Evolutionary conservation across 2,329 filamentous ascomycete genomes (phyloP), one percentile per base, ranked within the genome.

Genomic region (Aspergillus sp.): DNA sequence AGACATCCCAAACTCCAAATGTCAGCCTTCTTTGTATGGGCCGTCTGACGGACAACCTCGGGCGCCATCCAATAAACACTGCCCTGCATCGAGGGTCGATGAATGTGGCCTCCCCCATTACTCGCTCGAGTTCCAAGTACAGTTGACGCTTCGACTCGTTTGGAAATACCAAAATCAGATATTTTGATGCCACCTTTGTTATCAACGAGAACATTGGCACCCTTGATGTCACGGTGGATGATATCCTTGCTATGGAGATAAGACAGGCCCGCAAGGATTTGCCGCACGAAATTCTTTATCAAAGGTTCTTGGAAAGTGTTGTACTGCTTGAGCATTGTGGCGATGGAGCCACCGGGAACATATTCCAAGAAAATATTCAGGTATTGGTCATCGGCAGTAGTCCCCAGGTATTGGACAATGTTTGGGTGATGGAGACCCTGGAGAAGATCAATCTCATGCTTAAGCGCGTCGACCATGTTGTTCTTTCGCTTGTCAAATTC

Each of bases 301-400:
- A 99, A 83, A 1, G 92, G 92, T 73, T 99, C 95, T 17, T 91
- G 89, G 54, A 99, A 86, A 7, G 93, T 93, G 59, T 96, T 96
- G 73, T 99, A 99, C 66, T 96, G 96, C 79, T 97, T 95, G 64
- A 99, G 88, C 93, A 99, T 98, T 9, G 91, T 96, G 65, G 96
- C 95, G 24, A 99, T 96, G 12, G 93, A 98, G 46, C 95, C 95
- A 76, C 95, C 95, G 15, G 95, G 91, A 33, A 99, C 95, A 74
- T 99, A 99, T 77, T 99, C 95, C 71, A 99, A 87, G 86, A 99
- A 99, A 89, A 99, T 99, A 79, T 99, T 99, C 68, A 99, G 86
- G 73, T 93, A 89, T 55, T 93, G 89, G 17, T 91, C 86, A 61
- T 96, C 95, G 8, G 91, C 93, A 69, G 93, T 93, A 66, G 93